Evolutionary conservation across 768 basidiomycete species (phyloP).

Genomic region (Kondoa subrosea): DNA sequence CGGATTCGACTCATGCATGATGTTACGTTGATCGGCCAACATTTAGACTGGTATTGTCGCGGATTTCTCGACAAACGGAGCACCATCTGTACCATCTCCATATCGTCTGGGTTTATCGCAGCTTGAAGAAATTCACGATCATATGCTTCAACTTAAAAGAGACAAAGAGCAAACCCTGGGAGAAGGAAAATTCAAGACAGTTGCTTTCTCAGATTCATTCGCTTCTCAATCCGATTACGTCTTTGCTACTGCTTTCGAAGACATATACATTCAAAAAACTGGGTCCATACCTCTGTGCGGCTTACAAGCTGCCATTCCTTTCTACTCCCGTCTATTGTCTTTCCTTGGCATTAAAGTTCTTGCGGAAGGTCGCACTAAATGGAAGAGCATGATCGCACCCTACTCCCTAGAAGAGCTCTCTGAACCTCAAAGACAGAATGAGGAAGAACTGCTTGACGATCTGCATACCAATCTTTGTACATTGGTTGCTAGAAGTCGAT

Average conservation of each 20-base stretch:
- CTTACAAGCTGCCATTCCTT: conserved; percentile 22
- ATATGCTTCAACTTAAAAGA: conserved; percentile 22
- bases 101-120: conserved; percentile 25
- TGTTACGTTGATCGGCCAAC: not conserved
- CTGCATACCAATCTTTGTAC: conserved; percentile 26
- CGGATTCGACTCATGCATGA: not conserved
- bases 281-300: conserved; percentile 27
- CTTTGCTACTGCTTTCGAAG: conserved; percentile 18
- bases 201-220: conserved; percentile 28
- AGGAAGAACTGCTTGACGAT: conserved; percentile 22
- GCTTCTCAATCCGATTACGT: conserved; percentile 26
- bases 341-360: conserved; percentile 22
- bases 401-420: conserved; percentile 9
- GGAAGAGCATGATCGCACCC: not conserved
- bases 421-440: conserved; percentile 26
- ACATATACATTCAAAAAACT: conserved; percentile 27
- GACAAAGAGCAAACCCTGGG: conserved; percentile 23
- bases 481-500: conserved; percentile 25
- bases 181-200: conserved; percentile 20
- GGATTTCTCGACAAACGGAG: conserved; percentile 25
- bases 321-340: conserved; percentile 25
- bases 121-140: conserved; percentile 28
- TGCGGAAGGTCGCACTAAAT: too few species aligned
- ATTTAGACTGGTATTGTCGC: conserved; percentile 27
- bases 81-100: conserved; percentile 12